Evolutionary conservation across 2,329 filamentous ascomycete species (phyloP).

Genomic region (Ophiocordyceps camponoti-rufipedis): DNA sequence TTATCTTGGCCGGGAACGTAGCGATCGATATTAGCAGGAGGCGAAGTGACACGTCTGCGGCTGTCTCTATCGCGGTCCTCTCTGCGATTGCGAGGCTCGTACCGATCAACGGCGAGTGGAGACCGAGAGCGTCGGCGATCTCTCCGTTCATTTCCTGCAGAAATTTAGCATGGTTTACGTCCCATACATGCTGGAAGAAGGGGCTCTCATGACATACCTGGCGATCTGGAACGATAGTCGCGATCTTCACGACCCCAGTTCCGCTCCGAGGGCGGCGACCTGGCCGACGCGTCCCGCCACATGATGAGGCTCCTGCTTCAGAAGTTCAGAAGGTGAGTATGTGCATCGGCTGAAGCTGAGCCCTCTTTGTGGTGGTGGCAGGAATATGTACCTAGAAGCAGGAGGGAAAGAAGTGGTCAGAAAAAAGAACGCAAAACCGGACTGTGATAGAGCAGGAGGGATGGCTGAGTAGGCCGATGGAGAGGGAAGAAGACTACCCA

Average conservation of each 20-base stretch:
- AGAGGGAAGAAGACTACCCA: constrained; percentile 3
- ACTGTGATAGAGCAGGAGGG: too few relatives aligned
- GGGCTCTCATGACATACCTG: constrained; percentile 35
- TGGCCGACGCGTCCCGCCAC: constrained; percentile 31
- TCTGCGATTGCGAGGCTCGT: constrained; percentile 52
- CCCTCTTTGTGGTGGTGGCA: constrained; percentile 4
- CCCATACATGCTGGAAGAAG: background rate
- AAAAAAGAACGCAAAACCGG: constrained; percentile 15
- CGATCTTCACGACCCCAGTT: constrained; percentile 24
- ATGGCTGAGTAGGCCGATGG: constrained; percentile 2
- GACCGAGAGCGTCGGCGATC: constrained; percentile 52
- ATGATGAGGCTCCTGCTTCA: constrained; percentile 34
- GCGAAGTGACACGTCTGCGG: constrained; percentile 39
- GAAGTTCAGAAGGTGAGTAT: background rate
- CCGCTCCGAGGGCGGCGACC: constrained; percentile 32
- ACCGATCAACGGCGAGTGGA: constrained; percentile 52
- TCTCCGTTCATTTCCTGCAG: constrained; percentile 35
- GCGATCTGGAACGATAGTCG: constrained; percentile 45
- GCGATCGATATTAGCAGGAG: constrained; percentile 60
- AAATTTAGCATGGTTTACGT: background rate
- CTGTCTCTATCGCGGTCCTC: constrained; percentile 51
- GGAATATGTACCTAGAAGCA: constrained; percentile 25
- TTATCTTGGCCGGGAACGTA: constrained; percentile 62
- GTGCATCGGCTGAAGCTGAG: constrained; percentile 2
- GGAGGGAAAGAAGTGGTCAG: constrained; percentile 36